These are phyloP conservation scores for Stipa capillata DNA, from an alignment of 176 grass and related monocot genomes.

Conservation along the genomic window DNA sequence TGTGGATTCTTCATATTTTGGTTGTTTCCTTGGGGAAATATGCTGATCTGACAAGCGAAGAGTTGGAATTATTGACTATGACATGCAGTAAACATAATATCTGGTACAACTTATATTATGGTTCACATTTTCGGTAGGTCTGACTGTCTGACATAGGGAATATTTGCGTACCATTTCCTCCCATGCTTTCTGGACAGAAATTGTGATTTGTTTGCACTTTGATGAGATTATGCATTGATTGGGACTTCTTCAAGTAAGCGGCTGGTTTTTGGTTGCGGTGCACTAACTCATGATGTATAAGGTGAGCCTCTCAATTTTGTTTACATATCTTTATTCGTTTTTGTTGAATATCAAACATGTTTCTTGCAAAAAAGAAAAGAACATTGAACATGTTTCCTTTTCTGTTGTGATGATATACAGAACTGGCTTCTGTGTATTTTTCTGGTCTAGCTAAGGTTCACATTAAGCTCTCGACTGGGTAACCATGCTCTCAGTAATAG, in stretches of 20 bases:
- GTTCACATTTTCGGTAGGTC: constrained; percentile 12
- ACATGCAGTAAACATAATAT: not conserved
- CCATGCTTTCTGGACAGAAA: not conserved
- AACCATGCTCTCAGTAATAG: not conserved
- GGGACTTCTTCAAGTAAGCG: constrained; percentile 11
- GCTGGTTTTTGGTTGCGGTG: constrained; percentile 10
- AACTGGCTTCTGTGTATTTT: not conserved
- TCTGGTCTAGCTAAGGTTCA: not conserved
- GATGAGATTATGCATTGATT: constrained; percentile 8
- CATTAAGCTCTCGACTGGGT: not conserved
- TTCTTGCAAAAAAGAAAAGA: not conserved
- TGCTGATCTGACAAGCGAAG: constrained; percentile 11
- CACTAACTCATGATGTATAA: not conserved
- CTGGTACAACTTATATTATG: not conserved
- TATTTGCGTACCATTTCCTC: constrained; percentile 2
- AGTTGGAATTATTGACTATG: constrained; percentile 14
- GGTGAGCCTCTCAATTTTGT: constrained; percentile 17
- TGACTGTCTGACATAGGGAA: constrained; percentile 31
- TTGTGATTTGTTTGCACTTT: not conserved
- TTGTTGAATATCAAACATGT: not conserved
- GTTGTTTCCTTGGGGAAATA: constrained; percentile 16
- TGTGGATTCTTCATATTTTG: constrained; percentile 19
- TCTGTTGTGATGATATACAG: not conserved
- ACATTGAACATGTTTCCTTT: not conserved
- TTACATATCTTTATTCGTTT: not conserved